Base-by-base conservation (phyloP, 306 rosid species). In the Quillaja saponaria region DNA sequence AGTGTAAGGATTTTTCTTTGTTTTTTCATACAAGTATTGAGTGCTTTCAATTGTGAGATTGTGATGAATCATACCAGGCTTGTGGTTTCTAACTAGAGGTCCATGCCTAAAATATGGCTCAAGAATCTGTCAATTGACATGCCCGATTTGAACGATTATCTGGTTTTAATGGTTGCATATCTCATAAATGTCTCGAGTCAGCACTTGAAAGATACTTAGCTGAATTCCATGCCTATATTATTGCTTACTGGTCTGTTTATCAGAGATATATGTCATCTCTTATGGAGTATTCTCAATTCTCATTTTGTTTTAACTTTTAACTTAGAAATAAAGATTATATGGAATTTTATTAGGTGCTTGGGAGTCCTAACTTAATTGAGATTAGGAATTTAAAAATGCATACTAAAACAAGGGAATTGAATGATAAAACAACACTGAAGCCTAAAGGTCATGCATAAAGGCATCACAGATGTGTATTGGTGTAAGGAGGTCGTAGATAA, bases 1-100 rank as follows among this genome's bases (percentile, higher is more conserved):
- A 86, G 76, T 87, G 97, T 91, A 91, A 80, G 95, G 31, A 25
- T 25, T 25, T 2, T 65, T 75, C 7, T 51, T 39, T 20, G 40
- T 51, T 59, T 58, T 72, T 39, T 34, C 20, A 48, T 58, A 63
- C 51, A 41, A 61, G 31, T 61, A 2, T 4, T 4, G 31, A 25
- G 31, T 25, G 31, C 31, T 25, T 25, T 25, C 3, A 25, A 25
- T 25, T 45, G 50, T 55, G 14, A 48, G 4, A 25, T 25, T 45
- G 50, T 55, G 14, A 48, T 15, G 58, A 15, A 41, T 60, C 15
- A 55, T 34, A 56, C 10, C 42, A 57, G 21, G 16, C 14, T 68
- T 50, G 21, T 41, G 79, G 67, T 25, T 25, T 25, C 31, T 25
- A 25, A 25, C 31, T 25, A 25, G 31, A 25, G 4, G 31, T 25